Evolutionary conservation across 768 basidiomycete genomes (phyloP).

Genomic region (Fomitopsis pulvina): DNA sequence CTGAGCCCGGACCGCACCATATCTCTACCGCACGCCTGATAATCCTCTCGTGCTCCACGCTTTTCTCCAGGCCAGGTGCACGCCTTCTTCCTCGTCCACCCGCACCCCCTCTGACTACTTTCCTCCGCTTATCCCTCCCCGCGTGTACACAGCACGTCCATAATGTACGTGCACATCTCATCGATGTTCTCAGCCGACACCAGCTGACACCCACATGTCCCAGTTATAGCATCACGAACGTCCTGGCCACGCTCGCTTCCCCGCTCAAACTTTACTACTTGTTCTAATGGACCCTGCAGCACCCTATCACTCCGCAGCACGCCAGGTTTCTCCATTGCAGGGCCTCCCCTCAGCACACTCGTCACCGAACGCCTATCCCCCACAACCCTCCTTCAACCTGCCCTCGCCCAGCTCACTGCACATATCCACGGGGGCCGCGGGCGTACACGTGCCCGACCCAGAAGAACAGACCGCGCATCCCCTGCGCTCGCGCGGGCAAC

Average conservation of each 20-base stretch:
- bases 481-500: constrained; percentile 13
- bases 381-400: neutral
- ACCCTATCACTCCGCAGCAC: constrained; percentile 6
- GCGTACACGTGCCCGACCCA: constrained; percentile 19
- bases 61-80: neutral
- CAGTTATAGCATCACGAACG: constrained; percentile 5
- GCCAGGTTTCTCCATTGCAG: neutral
- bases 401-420: constrained; percentile 15
- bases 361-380: neutral
- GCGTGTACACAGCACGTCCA: neutral
- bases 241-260: constrained; percentile 6
- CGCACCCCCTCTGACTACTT: neutral
- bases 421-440: constrained; percentile 19
- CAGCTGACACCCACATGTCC: neutral
- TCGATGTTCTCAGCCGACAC: neutral
- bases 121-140: neutral
- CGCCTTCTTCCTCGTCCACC: neutral
- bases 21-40: neutral
- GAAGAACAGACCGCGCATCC: constrained; percentile 28
- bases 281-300: constrained; percentile 10
- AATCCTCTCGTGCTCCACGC: neutral
- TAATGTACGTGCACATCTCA: constrained; percentile 1
- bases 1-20: neutral
- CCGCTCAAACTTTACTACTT: neutral
- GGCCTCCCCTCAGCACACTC: neutral